Base-by-base conservation (phyloP, 441 rosid genomes). In the Euphorbia corollata region DNA sequence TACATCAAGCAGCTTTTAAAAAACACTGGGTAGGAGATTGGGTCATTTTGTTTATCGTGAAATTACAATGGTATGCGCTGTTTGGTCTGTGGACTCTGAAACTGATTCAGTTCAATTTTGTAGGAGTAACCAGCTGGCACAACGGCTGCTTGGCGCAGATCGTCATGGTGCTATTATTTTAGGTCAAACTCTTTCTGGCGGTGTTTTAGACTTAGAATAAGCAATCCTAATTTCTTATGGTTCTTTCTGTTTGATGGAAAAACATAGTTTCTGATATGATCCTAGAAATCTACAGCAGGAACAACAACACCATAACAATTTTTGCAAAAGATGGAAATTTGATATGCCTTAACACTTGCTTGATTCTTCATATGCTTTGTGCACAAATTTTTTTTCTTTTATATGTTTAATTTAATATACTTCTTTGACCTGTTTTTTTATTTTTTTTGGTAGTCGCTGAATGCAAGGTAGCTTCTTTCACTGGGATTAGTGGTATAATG, bases 81-180 rank as follows among this genome's bases (percentile, higher is more conserved):
- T 54, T 38, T 41, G 18, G 30, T 45, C 6, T 38, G 2, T 5
- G 45, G 65, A 48, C 64, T 18, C 55, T 43, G 30, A 34, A 51
- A 53, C 57, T 59, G 7, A 27, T 50, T 61, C 30, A 61, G 5
- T 79, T 62, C 36, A 19, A 65, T 79, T 67, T 71, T 82, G 76
- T 81, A 85, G 92, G 82, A 82, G 71, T 69, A 78, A 78, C 69
- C 96, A 85, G 57, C 71, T 86, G 79, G 78, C 87, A 48, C 81
- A 82, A 62, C 77, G 74, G 75, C 78, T 93, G 70, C 86, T 86
- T 51, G 62, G 68, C 68, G 96, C 86, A 63, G 97, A 93, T 86
- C 82, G 89, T 32, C 97, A 86, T 45, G 96, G 99, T 66, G 95
- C 99, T 63, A 68, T 81, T 68, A 77, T 91, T 80, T 73, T 78